Percentiles rank a stretch among this genome's conserved stretches.
Evolutionary conservation across 1,139 yeast genomes (phyloP).

Genomic region (Wickerhamiella infanticola): DNA sequence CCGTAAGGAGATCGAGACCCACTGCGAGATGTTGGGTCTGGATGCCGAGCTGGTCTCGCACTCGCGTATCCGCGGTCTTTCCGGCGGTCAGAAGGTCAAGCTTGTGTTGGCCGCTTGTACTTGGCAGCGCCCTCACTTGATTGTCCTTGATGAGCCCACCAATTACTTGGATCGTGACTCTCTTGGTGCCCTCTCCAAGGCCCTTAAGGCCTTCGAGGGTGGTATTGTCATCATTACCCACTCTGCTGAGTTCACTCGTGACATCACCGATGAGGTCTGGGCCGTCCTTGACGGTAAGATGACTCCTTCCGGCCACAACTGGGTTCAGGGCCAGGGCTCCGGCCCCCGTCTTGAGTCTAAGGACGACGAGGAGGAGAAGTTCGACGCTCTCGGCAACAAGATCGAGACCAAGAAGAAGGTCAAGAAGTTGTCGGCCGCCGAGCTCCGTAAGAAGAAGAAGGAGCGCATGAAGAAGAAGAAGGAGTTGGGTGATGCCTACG

Average conservation of each 20-base stretch:
- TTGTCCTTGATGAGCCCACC: constrained; percentile 98
- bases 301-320: constrained; percentile 99
- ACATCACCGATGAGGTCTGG: constrained; percentile 99
- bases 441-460: constrained; percentile 99
- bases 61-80: constrained; percentile 99
- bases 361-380: constrained; percentile 95
- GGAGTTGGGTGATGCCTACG: constrained; percentile 98
- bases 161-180: constrained; percentile 97
- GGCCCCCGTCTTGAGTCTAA: constrained; percentile 97
- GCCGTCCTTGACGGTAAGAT: constrained; percentile 94
- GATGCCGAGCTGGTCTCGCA: constrained; percentile 98
- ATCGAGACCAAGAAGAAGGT: constrained; percentile 91
- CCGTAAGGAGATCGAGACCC: constrained; percentile 98
- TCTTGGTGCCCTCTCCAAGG: constrained; percentile 97
- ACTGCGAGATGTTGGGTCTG: constrained; percentile 96
- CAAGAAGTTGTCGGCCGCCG: constrained; percentile 96
- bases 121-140: constrained; percentile 99
- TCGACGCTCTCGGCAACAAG: constrained; percentile 99
- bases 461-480: constrained; percentile 99
- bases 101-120: constrained; percentile 99
- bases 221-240: constrained; percentile 99
- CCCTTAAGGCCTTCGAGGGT: constrained; percentile 97
- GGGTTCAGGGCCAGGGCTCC: constrained; percentile 99
- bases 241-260: constrained; percentile 99
- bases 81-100: constrained; percentile 99